These are phyloP conservation scores for Escovopsis sp. DNA, from an alignment of 2,329 filamentous ascomycete genomes.

Conservation along the genomic window DNA sequence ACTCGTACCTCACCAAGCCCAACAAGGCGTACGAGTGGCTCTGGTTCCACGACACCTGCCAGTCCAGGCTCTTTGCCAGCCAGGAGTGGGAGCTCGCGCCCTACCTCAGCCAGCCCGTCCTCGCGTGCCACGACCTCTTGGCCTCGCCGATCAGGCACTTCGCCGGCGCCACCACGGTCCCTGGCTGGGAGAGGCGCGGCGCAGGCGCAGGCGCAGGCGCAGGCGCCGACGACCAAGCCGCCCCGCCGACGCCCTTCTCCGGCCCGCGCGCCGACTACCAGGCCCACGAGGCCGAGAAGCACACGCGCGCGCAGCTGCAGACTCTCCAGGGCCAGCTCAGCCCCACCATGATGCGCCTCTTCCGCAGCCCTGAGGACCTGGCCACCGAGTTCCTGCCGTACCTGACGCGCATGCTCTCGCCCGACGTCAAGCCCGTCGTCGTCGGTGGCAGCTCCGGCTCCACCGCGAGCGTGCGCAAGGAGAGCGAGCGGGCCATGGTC, in stretches of 20 bases:
- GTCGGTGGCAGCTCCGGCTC: conserved; percentile 52
- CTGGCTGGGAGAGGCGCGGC: conserved; percentile 22
- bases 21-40: conserved; percentile 86
- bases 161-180: conserved; percentile 23
- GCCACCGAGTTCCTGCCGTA: conserved; percentile 76
- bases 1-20: conserved; percentile 80
- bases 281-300: conserved; percentile 67
- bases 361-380: conserved; percentile 64
- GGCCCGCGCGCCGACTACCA: conserved; percentile 70
- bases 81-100: conserved; percentile 88
- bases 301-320: conserved; percentile 60
- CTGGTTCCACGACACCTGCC: conserved; percentile 77
- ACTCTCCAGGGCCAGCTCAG: conserved; percentile 58
- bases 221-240: conserved; percentile 25
- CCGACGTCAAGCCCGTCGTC: conserved; percentile 81
- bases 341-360: conserved; percentile 57
- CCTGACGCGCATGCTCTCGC: conserved; percentile 67
- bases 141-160: conserved; percentile 49
- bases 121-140: conserved; percentile 87
- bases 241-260: conserved; percentile 56
- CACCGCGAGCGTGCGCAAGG: conserved; percentile 75
- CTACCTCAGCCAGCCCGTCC: conserved; percentile 72
- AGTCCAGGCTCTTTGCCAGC: conserved; percentile 60
- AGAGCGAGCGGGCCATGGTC: conserved; percentile 70
- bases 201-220: conserved; percentile 22